These are phyloP conservation scores for Flaveria ramosissima DNA, from an alignment of 129 eudicot genomes.

Conservation along the genomic window DNA sequence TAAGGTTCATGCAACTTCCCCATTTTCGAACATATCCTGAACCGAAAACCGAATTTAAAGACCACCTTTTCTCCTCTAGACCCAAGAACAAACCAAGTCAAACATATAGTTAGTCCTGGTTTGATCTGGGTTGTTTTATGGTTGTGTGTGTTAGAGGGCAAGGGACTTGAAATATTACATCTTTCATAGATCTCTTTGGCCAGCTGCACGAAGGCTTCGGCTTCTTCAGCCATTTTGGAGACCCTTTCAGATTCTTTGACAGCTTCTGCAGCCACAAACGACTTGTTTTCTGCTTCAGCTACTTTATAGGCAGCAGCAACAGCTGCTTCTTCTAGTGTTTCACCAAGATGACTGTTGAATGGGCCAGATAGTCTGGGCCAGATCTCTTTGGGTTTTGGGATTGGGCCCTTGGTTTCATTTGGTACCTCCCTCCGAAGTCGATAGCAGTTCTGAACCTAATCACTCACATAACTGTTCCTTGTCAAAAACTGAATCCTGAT, in stretches of 20 bases:
- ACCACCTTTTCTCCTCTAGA: background rate
- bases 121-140: background rate
- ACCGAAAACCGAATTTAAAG: no score
- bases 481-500: conserved; percentile 12
- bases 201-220: conserved; percentile 49
- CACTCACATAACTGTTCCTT: conserved; percentile 22
- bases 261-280: conserved; percentile 73
- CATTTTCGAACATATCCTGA: no score
- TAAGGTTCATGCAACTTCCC: no score
- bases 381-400: conserved; percentile 45
- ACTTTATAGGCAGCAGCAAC: conserved; percentile 59
- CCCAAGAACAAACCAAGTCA: background rate
- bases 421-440: conserved; percentile 43
- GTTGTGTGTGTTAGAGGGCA: background rate
- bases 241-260: conserved; percentile 74
- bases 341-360: conserved; percentile 43
- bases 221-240: conserved; percentile 70
- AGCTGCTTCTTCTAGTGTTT: conserved; percentile 67
- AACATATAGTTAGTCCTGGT: background rate
- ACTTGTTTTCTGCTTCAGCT: conserved; percentile 80
- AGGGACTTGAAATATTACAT: conserved; percentile 43
- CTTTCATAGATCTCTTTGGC: conserved; percentile 58
- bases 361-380: conserved; percentile 41
- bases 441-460: conserved; percentile 68
- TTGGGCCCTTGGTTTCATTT: conserved; percentile 38